Evolutionary conservation across 2,329 filamentous ascomycete species (phyloP), one percentile per base, ranked within the genome.

Genomic region (Aspergillus novoparasiticus): DNA sequence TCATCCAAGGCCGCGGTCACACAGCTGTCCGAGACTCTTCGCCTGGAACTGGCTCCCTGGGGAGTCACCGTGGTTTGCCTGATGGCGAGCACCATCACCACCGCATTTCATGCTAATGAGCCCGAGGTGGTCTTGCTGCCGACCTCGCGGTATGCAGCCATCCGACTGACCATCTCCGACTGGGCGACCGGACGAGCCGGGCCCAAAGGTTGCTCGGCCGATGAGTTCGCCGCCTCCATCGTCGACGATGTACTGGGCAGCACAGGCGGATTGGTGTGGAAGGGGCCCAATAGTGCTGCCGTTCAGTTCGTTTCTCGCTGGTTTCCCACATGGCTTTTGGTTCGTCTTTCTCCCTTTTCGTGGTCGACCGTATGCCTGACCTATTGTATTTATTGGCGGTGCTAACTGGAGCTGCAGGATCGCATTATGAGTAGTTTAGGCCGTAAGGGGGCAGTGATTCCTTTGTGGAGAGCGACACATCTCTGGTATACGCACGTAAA

Each of bases 1-100:
- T 19, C 39, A 16, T 72, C 72, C 32, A 78, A 78, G 58, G 69
- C 70, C 19, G 75, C 76, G 6, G 21, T 73, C 12, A 65, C 67
- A 9, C 69, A 66, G 58, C 68, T 75, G 36, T 66, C 68, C 12
- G 73, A 75, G 19, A 69, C 70, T 11, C 65, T 77, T 45, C 73
- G 41, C 10, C 61, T 76, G n/a, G 76, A 78, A 63, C 57, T 79
- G 70, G 21, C 36, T 41, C 36, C 36, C 12, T 19, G 12, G 14
- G 36, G 36, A 2, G 64, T 78, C 53, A 64, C 64, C 8, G 75
- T 77, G 30, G 30, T 5, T 53, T 43, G 41, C 8, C 19, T n/a
- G 9, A 71, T 67, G n/a, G 60, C 26, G 46, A 57, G 57, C 14
- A 41, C 36, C 12, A 19, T 41, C 12, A 41, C 36, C 1, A 41